Percentiles rank a stretch among this genome's conserved stretches.
These are phyloP conservation scores for Cicer chorassanicum DNA, from an alignment of 306 rosid species.

Conservation along the genomic window DNA sequence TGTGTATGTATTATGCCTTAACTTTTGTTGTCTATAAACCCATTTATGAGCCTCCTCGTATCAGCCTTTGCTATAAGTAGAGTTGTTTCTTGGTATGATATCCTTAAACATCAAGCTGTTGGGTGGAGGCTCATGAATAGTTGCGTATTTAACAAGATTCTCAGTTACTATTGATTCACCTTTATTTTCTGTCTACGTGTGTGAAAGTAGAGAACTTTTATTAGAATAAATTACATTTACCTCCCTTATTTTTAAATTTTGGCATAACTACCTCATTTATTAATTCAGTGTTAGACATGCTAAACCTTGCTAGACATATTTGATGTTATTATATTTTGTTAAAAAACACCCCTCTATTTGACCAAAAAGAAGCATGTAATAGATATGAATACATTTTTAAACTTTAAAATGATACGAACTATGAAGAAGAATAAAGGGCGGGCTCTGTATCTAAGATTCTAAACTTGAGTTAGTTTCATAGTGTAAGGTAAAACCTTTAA, in stretches of 20 bases:
- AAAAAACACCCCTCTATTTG: background rate
- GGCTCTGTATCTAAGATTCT: too few species aligned
- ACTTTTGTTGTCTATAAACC: conserved; percentile 17
- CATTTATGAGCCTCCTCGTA: conserved; percentile 19
- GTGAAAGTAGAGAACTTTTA: conserved; percentile 14
- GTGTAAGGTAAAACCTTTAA: too few species aligned
- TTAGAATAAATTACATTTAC: conserved; percentile 12
- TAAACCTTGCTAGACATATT: conserved; percentile 26
- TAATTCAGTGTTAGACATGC: conserved; percentile 12
- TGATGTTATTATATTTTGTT: conserved; percentile 18
- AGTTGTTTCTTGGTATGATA: conserved; percentile 1
- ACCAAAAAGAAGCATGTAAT: background rate
- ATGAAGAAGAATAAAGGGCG: background rate
- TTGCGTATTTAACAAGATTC: background rate
- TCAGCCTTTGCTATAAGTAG: conserved; percentile 11
- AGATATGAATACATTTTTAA: conserved; percentile 29
- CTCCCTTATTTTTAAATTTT: conserved; percentile 29
- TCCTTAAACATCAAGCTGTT: conserved; percentile 19
- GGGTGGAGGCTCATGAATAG: conserved; percentile 19
- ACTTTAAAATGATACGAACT: conserved; percentile 30
- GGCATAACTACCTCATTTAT: conserved; percentile 11
- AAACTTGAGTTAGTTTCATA: too few species aligned
- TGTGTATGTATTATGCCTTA: conserved; percentile 63
- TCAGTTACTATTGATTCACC: conserved; percentile 17
- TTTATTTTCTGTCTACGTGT: conserved; percentile 31